These are phyloP conservation scores for Linnemannia elongata DNA, from an alignment of 192 early-diverging fungal genomes.

Conservation along the genomic window DNA sequence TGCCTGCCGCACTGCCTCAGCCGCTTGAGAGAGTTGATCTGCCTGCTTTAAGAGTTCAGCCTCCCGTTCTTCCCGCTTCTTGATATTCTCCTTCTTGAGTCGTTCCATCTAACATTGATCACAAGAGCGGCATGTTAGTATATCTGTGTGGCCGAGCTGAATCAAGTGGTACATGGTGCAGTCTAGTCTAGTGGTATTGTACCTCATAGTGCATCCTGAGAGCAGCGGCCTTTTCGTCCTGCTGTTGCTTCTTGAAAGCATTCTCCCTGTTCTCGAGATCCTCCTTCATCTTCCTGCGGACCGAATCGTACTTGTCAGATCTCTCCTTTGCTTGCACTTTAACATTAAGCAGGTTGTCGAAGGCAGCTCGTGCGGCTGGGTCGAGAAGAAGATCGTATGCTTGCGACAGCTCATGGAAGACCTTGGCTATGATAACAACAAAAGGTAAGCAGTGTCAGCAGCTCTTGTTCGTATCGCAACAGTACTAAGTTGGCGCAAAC, in stretches of 20 bases:
- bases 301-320: constrained; percentile 59
- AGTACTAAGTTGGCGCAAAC: constrained; percentile 10
- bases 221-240: constrained; percentile 56
- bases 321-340: constrained; percentile 62
- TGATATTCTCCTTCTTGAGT: constrained; percentile 36
- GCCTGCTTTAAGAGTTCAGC: constrained; percentile 41
- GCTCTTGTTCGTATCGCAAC: neutral
- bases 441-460: neutral
- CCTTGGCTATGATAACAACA: constrained; percentile 32
- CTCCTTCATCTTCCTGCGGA: constrained; percentile 59
- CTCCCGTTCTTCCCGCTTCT: constrained; percentile 25
- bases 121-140: neutral
- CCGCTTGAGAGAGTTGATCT: constrained; percentile 21
- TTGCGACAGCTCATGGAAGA: constrained; percentile 62
- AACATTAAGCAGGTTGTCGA: constrained; percentile 60
- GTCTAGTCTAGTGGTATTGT: neutral
- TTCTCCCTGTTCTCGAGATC: constrained; percentile 62
- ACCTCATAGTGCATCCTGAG: constrained; percentile 59
- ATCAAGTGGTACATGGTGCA: neutral
- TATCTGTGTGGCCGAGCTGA: no score
- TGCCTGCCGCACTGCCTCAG: constrained; percentile 14
- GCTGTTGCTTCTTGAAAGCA: constrained; percentile 59
- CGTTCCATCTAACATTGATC: constrained; percentile 38
- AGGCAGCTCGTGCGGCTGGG: constrained; percentile 55
- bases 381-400: constrained; percentile 64